Evolutionary conservation across 1,284 basidiomycete genomes (phyloP), one percentile per base, ranked within the genome.

Genomic region (Violaceomyces palustris): DNA sequence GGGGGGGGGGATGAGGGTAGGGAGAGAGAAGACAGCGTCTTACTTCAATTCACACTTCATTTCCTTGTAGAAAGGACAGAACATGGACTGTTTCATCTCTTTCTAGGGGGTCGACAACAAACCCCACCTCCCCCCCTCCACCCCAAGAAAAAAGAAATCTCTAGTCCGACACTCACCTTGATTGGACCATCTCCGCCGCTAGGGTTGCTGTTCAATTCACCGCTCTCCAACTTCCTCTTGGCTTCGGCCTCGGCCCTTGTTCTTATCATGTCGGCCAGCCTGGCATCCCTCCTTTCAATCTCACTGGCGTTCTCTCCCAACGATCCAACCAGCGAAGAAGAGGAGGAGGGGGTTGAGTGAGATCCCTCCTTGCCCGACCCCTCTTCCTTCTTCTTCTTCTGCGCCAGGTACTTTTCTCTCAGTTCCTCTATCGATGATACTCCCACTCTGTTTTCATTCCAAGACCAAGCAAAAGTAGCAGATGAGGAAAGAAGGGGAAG

Each of bases 211-310:
- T 47, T 42, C 11, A 50, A 32, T 33, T 54, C 48, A 6, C 53
- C 56, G 3, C 35, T 36, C 3, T 52, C 59, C 17, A 59, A 47
- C 33, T 62, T 56, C 33, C 50, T 50, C n/a, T 46, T 54, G 6
- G 47, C 53, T 40, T 67, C 56, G 2, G 41, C 37, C 22, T 62
- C 28, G 3, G 59, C 50, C 21, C 53, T 42, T 8, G 48, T 34
- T 7, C 45, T 45, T 12, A 62, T 50, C 22, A 58, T 38, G 12
- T 52, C 46, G 19, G 61, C 43, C 8, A 58, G 36, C 29, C 47
- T 26, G 6, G 27, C 42, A 26, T 67, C 64, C 6, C 44, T 35
- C 45, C 50, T 51, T 21, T 61, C 61, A n/a, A 63, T 38, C 9
- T 48, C 46, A 8, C 35, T 23, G 6, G 18, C 19, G 28, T n/a